These are phyloP conservation scores for Mesembryanthemum crystallinum DNA, from an alignment of 148 eudicot species.

Conservation along the genomic window DNA sequence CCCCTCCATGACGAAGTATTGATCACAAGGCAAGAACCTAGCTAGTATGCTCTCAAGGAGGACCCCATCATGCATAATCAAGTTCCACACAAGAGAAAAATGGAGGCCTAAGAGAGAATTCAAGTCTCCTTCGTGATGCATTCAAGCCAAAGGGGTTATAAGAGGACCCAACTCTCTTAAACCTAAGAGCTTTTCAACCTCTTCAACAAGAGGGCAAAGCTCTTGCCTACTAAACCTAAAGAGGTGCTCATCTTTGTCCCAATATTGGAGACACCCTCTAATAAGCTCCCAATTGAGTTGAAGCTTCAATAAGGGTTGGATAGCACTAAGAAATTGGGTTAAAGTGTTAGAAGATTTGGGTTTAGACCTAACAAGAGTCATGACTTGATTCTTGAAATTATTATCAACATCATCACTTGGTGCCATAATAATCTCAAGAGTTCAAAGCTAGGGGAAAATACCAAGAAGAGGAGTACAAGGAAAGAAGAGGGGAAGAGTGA, in stretches of 20 bases:
- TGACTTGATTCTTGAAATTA: too few species aligned
- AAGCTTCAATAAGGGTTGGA: background rate
- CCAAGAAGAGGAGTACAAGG: too few species aligned
- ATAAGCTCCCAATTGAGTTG: background rate
- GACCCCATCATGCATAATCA: background rate
- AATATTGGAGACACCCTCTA: background rate
- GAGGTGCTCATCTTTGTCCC: background rate
- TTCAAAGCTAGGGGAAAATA: too few species aligned
- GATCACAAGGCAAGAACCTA: background rate
- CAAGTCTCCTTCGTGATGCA: background rate
- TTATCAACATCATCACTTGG: too few species aligned
- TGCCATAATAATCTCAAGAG: too few species aligned
- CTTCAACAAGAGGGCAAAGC: background rate
- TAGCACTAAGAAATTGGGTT: background rate
- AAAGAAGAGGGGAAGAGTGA: too few species aligned
- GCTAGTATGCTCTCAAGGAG: background rate
- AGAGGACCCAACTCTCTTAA: background rate
- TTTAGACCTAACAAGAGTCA: too few species aligned
- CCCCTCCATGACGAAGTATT: background rate
- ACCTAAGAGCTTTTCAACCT: background rate
- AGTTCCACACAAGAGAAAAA: background rate
- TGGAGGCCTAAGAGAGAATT: background rate
- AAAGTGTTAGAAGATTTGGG: too few species aligned
- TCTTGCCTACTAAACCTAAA: background rate
- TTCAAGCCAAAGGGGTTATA: background rate